Base-by-base conservation (phyloP, 805 yeast species). In the Candida ulmi region DNA sequence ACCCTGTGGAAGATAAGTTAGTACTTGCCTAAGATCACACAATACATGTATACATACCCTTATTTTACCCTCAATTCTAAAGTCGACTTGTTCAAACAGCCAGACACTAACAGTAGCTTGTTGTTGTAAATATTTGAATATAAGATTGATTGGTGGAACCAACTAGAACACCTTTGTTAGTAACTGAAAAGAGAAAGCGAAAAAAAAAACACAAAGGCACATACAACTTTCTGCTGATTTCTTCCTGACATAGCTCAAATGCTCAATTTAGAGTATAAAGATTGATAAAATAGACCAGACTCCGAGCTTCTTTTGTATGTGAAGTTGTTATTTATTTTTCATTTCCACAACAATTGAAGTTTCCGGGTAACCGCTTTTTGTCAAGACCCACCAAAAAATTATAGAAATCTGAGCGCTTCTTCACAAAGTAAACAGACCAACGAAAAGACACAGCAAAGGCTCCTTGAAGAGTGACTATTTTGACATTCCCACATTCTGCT, bases 61-160 rank as follows among this genome's bases (percentile, higher is more conserved):
- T 24, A 93, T 80, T 44, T 72, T 76, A 2, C 99, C 99, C 50
- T 83, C 85, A 24, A 91, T 75, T 47, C 95, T 71, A 48, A 72
- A 70, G 17, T 78, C 79, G 1, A 80, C 74, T 60, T 93, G 96
- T 54, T 93, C 98, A 49, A 73, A 88, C 11, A 93, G 68, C 97
- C 97, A 91, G 27, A 93, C 77, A 8, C 82, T 76, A 26, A 93
- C 97, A 16, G 69, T 65, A 1, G 84, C 67, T 51, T 86, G 91
- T 51, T 84, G 84, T 60, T 90, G 96, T 46, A 91, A 71, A 56
- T 77, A 84, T 60, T 84, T 83, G 70, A 90, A 93, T 36, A 93
- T 76, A 56, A 88, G 78, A 61, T 88, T 90, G 64, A 93, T 88
- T 16, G 99, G 99, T 39, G 96, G 96, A 37, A 88, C 74, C 68